Evolutionary conservation across 2,329 filamentous ascomycete genomes (phyloP).

Genomic region (Exserohilum rostratum): DNA sequence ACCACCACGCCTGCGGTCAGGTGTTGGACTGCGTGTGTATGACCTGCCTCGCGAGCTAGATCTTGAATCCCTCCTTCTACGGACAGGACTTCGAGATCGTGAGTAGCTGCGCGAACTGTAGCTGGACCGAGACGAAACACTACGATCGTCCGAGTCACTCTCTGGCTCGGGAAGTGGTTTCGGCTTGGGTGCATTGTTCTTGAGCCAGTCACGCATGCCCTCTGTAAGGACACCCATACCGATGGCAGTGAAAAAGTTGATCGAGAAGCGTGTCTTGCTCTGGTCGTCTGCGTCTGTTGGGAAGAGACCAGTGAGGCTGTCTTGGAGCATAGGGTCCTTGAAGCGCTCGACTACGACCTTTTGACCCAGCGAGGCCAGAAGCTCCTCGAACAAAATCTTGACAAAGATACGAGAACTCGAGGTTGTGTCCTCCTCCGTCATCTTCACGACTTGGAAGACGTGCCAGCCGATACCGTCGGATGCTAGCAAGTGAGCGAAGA

Average conservation of each 20-base stretch:
- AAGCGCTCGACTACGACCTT: constrained; percentile 76
- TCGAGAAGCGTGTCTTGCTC: constrained; percentile 90
- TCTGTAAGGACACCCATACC: constrained; percentile 95
- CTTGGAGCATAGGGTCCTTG: constrained; percentile 74
- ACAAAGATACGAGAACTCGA: constrained; percentile 97
- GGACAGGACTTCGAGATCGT: constrained; percentile 30
- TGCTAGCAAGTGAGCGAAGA: constrained; percentile 90
- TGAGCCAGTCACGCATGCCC: constrained; percentile 88
- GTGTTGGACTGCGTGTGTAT: constrained; percentile 38
- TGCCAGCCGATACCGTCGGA: constrained; percentile 94
- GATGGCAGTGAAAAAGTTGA: constrained; percentile 99
- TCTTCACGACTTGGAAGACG: constrained; percentile 78
- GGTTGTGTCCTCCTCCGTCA: constrained; percentile 97
- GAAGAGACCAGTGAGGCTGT: constrained; percentile 84
- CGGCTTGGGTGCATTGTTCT: constrained; percentile 82
- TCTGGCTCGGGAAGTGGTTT: constrained; percentile 58
- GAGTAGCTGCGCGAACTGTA: constrained; percentile 41
- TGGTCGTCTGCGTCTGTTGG: constrained; percentile 80
- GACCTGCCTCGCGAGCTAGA: constrained; percentile 38
- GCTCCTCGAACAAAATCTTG: constrained; percentile 95
- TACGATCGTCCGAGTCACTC: constrained; percentile 41
- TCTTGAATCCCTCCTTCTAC: constrained; percentile 28
- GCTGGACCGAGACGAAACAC: constrained; percentile 42
- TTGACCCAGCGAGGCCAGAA: constrained; percentile 86
- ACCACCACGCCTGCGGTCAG: constrained; percentile 27